Percentiles rank a stretch among this genome's conserved stretches.
Conservation (phyloP, 352 stramenopile genomes). For the Aphanomyces astaci region DNA sequence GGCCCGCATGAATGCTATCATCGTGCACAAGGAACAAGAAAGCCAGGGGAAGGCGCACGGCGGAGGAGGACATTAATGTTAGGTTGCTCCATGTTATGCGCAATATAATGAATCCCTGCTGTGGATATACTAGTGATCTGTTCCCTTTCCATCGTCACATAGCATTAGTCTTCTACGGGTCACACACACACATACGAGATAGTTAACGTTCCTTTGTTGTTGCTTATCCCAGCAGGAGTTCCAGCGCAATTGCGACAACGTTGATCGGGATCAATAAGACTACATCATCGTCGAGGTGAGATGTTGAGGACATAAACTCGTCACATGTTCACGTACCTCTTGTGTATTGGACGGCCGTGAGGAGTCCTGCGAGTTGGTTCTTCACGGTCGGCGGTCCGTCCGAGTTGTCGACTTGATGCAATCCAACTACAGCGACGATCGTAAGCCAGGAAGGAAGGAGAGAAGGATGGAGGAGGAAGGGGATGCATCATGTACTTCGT, state of each 20-base stretch:
- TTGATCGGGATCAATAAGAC: background rate
- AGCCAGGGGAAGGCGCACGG: background rate
- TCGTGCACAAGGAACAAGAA: conserved; percentile 53
- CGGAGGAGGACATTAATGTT: background rate
- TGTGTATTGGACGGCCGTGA: background rate
- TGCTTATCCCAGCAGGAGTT: background rate
- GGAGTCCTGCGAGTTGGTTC: background rate
- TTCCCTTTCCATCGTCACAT: no score
- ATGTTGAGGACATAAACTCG: background rate
- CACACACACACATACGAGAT: background rate
- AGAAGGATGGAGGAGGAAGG: background rate
- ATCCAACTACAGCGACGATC: no score
- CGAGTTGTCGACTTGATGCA: background rate
- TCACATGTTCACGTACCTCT: background rate
- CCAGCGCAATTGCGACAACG: background rate
- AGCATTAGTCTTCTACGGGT: background rate
- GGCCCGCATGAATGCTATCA: conserved; percentile 76
- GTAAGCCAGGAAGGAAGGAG: no score
- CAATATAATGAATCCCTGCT: no score
- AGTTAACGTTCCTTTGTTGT: no score
- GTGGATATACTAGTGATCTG: no score
- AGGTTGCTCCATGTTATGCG: no score
- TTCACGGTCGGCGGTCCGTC: background rate
- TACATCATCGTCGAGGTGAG: background rate
- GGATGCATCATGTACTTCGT: background rate